phyloP scores from a whole-genome alignment of 441 rosid genomes.

The Raphanus hybrid region DNA sequence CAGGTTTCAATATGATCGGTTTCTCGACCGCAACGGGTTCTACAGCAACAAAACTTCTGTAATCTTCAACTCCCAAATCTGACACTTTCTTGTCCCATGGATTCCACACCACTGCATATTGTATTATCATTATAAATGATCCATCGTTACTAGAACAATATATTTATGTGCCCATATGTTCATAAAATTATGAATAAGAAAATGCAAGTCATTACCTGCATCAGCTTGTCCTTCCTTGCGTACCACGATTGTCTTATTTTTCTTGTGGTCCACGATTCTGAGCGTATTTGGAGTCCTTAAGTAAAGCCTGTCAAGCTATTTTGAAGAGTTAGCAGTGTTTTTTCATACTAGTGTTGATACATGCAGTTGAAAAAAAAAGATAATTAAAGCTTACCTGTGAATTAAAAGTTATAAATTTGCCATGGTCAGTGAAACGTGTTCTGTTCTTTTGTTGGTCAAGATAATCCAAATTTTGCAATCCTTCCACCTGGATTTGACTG shows the following conservation, averaged over 20 bases:
- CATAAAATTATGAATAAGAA: background rate
- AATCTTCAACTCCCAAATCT: conserved; percentile 89
- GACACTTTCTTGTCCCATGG: conserved; percentile 90
- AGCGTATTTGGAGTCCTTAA: conserved; percentile 75
- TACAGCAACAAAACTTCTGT: conserved; percentile 76
- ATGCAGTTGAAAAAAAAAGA: background rate
- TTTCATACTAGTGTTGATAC: background rate
- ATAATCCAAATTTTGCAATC: conserved; percentile 83
- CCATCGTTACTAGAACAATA: background rate
- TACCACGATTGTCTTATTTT: conserved; percentile 80
- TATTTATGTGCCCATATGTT: background rate
- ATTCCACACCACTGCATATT: conserved; percentile 85
- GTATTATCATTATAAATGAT: conserved; percentile 5
- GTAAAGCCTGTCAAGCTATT: conserved; percentile 81
- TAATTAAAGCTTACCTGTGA: conserved; percentile 62
- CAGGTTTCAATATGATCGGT: conserved; percentile 77
- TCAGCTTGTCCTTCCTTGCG: conserved; percentile 90
- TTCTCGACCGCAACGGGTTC: conserved; percentile 83
- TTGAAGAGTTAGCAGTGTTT: conserved; percentile 11
- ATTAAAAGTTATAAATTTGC: conserved; percentile 81
- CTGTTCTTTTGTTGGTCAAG: conserved; percentile 77
- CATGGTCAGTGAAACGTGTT: conserved; percentile 85
- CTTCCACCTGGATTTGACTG: conserved; percentile 94
- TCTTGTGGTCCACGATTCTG: conserved; percentile 83
- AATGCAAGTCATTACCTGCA: conserved; percentile 59